A percentile compares a stretch with the other conserved stretches of the same genome.
Evolutionary conservation across 2,329 filamentous ascomycete genomes (phyloP).

Genomic region (Volutella citrinella): DNA sequence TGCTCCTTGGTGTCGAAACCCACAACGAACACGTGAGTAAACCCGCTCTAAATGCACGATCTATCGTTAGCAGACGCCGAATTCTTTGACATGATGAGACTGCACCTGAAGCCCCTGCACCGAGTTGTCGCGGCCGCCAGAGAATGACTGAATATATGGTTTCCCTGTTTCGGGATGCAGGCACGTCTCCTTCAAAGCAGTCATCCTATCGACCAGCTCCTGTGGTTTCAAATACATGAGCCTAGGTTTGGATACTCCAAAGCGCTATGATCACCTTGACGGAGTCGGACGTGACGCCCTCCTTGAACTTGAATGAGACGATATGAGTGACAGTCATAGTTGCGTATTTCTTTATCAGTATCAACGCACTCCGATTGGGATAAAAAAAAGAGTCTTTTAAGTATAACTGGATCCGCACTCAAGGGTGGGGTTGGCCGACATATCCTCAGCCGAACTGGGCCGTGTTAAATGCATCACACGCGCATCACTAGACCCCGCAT

Average conservation of each 20-base stretch:
- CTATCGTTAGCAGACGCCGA: no score
- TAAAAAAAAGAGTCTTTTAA: no score
- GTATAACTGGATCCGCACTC: no score
- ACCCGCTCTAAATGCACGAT: not conserved
- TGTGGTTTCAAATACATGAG: not conserved
- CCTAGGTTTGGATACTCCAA: no score
- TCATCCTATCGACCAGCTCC: not conserved
- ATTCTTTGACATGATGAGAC: no score
- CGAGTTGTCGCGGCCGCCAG: constrained; percentile 1
- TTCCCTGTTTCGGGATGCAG: not conserved
- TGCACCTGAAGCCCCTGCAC: constrained; percentile 4
- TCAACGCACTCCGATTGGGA: no score
- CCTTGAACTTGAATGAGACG: constrained; percentile 1
- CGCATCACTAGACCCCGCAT: no score
- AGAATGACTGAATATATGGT: not conserved
- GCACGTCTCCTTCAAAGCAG: not conserved
- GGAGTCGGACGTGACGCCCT: not conserved
- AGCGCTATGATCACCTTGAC: not conserved
- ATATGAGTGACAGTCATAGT: constrained; percentile 2
- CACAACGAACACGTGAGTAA: constrained; percentile 2
- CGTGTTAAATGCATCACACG: no score
- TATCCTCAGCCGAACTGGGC: no score
- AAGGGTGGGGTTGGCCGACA: no score
- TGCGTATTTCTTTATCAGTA: no score
- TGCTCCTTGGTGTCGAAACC: not conserved